Conservation (phyloP, 2,329 filamentous ascomycete genomes). For the Cucurbitaria berberidis region DNA sequence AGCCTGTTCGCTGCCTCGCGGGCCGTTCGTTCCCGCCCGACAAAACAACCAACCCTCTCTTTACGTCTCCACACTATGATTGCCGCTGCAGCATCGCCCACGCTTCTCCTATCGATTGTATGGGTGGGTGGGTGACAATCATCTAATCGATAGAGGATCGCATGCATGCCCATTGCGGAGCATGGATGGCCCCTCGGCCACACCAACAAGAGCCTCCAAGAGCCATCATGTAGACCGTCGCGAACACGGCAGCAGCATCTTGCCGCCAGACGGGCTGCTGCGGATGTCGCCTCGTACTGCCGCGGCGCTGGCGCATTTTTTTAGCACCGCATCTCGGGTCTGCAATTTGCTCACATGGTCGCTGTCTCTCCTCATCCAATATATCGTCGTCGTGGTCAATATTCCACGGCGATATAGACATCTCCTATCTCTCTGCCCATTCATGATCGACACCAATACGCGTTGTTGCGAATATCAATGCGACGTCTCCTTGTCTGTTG, state of each 20-base stretch:
- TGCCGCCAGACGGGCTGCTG: background rate
- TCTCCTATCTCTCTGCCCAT: background rate
- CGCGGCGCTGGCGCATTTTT: background rate
- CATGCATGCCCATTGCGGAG: background rate
- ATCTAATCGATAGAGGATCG: slow-evolving; percentile 16
- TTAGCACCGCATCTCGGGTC: background rate
- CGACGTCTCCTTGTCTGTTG: background rate
- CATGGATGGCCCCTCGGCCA: background rate
- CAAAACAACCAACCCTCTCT: slow-evolving; percentile 24
- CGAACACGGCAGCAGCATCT: background rate
- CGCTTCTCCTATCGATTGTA: slow-evolving; percentile 25
- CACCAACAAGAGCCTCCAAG: background rate
- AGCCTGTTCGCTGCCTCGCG: slow-evolving; percentile 22
- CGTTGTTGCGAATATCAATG: background rate
- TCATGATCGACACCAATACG: background rate
- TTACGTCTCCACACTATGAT: slow-evolving; percentile 45
- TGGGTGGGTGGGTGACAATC: slow-evolving; percentile 5
- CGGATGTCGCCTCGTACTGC: background rate
- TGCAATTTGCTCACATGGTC: background rate
- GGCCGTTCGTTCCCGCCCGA: slow-evolving; percentile 16
- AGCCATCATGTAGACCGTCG: background rate
- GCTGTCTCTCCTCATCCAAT: slow-evolving; percentile 1
- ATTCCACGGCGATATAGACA: slow-evolving; percentile 3
- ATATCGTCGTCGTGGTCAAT: slow-evolving; percentile 1
- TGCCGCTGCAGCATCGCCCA: slow-evolving; percentile 25